Percentiles rank a stretch among this genome's conserved stretches.
Evolutionary conservation across 1,284 basidiomycete species (phyloP).

Genomic region (Puccinia horiana): DNA sequence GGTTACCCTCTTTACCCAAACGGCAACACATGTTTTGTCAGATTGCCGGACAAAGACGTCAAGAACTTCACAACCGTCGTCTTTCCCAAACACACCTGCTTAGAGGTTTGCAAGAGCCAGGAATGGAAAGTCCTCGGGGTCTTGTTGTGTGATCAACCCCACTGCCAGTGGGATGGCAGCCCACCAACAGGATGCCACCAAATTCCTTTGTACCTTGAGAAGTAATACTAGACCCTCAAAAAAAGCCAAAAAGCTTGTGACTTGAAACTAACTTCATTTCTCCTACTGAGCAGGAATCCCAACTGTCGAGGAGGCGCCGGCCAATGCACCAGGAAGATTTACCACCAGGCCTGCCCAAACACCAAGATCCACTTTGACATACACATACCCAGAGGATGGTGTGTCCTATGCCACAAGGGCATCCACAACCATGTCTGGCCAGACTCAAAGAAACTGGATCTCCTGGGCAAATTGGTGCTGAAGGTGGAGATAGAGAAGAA

Average conservation of each 20-base stretch:
- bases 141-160: not conserved
- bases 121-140: not conserved
- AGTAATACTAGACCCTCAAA: not conserved
- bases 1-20: constrained; percentile 24
- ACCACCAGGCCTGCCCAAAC: not conserved
- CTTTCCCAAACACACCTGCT: not conserved
- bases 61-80: not conserved
- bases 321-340: not conserved
- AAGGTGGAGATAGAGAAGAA: not conserved
- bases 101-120: not conserved
- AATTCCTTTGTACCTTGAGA: not conserved
- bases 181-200: not conserved
- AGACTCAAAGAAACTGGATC: constrained; percentile 8
- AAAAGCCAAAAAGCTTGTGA: not conserved
- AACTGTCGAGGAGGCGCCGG: not conserved
- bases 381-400: not conserved
- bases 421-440: constrained; percentile 24
- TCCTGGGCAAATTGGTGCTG: not conserved
- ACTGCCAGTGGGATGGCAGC: not conserved
- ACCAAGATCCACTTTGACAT: not conserved
- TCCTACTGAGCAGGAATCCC: not conserved
- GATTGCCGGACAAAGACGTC: not conserved
- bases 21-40: not conserved
- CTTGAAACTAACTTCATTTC: too few relatives aligned
- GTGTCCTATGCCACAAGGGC: not conserved